These are phyloP conservation scores for Tetraselmis chui DNA, from an alignment of 139 green algal species.

Conservation along the genomic window DNA sequence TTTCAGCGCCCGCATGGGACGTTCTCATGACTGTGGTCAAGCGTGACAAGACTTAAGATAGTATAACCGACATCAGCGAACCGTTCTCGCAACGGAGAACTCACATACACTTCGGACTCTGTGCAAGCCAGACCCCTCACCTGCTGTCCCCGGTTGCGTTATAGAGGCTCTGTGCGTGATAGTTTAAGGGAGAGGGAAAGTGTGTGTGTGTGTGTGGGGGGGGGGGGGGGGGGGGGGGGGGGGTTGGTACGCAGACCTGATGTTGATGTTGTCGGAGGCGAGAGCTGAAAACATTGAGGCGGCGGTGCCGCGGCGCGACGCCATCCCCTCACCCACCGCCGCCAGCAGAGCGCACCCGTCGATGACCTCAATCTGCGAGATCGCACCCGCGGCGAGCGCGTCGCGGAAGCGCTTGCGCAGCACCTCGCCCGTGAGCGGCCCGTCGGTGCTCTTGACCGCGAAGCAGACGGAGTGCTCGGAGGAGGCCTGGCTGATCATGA, in stretches of 20 bases:
- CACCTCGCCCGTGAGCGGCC: slow-evolving; percentile 25
- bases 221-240: neutral
- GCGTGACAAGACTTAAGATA: too few species aligned
- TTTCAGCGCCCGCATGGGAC: too few species aligned
- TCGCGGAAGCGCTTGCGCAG: slow-evolving; percentile 53
- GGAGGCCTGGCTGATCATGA: slow-evolving; percentile 92
- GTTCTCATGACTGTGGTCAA: too few species aligned
- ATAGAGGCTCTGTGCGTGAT: too few species aligned
- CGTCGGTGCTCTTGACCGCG: slow-evolving; percentile 67
- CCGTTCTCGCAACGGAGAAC: too few species aligned
- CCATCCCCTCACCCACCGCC: slow-evolving; percentile 90
- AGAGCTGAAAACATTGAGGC: slow-evolving; percentile 91
- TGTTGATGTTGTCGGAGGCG: slow-evolving; percentile 90
- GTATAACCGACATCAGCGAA: too few species aligned
- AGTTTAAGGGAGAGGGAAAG: too few species aligned
- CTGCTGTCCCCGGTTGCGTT: neutral
- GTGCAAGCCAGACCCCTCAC: too few species aligned
- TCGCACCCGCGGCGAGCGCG: slow-evolving; percentile 59
- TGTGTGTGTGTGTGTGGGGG: neutral
- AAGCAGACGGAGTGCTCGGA: slow-evolving; percentile 97
- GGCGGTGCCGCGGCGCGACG: slow-evolving; percentile 65
- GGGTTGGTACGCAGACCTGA: slow-evolving; percentile 33
- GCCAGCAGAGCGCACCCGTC: slow-evolving; percentile 86
- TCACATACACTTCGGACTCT: too few species aligned
- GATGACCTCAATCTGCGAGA: slow-evolving; percentile 63